Evolutionary conservation across 2,329 filamentous ascomycete species (phyloP).

Genomic region (Fusarium decemcellulare): DNA sequence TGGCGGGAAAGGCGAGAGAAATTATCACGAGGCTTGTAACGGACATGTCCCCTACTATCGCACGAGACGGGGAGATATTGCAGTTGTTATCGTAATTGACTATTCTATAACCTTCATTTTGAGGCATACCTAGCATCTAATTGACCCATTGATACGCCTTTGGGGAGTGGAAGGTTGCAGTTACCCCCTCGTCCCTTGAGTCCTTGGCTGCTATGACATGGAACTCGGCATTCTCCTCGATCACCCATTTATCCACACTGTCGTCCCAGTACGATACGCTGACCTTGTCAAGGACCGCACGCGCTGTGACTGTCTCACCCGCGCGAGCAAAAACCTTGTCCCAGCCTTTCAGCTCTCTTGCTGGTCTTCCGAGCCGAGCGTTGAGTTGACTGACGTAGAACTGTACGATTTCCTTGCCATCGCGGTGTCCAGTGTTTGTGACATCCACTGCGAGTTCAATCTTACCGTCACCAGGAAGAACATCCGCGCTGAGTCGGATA

Average conservation of each 20-base stretch:
- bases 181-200: conserved; percentile 21
- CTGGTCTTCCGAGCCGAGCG: conserved; percentile 10
- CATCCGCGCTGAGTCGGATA: conserved; percentile 13
- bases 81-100: neutral
- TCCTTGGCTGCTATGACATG: conserved; percentile 27
- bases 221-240: conserved; percentile 26
- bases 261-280: conserved; percentile 37
- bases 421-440: conserved; percentile 21
- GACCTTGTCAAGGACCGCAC: conserved; percentile 21
- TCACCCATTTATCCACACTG: conserved; percentile 25
- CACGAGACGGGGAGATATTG: conserved; percentile 23
- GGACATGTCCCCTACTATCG: conserved; percentile 13
- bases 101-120: neutral
- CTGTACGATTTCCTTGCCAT: conserved; percentile 33
- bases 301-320: conserved; percentile 26
- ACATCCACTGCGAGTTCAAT: conserved; percentile 29
- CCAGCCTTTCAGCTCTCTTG: conserved; percentile 34
- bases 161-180: conserved; percentile 5
- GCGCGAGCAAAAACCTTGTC: conserved; percentile 19
- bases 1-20: conserved; percentile 1
- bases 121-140: neutral
- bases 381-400: conserved; percentile 28
- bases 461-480: conserved; percentile 4
- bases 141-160: conserved; percentile 22
- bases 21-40: neutral